A percentile compares a stretch with the other conserved stretches of the same genome.
phyloP scores from a whole-genome alignment of 2,329 filamentous ascomycete species.

The Colletotrichum spinosum region DNA sequence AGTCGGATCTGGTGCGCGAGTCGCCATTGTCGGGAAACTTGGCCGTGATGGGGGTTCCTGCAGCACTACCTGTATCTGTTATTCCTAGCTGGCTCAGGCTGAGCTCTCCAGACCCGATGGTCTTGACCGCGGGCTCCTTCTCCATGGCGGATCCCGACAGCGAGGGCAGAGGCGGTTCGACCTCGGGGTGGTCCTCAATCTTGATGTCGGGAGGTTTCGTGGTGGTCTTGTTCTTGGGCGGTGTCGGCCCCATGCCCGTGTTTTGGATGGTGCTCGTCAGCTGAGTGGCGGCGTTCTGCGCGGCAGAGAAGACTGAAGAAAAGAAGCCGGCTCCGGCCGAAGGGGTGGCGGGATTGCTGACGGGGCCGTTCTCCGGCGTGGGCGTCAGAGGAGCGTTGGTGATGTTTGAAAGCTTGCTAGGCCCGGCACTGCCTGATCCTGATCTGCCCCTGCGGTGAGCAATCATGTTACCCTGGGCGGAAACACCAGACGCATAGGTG shows the following conservation, averaged over 20 bases:
- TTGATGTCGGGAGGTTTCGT: conserved; percentile 48
- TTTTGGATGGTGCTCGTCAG: conserved; percentile 81
- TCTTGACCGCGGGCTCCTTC: conserved; percentile 83
- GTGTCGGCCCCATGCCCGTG: conserved; percentile 61
- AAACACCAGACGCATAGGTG: conserved; percentile 63
- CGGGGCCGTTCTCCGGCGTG: conserved; percentile 73
- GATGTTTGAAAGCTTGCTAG: conserved; percentile 89
- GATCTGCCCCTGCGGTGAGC: conserved; percentile 70
- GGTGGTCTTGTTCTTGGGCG: conserved; percentile 52
- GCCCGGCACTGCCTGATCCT: conserved; percentile 68
- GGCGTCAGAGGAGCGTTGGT: conserved; percentile 80
- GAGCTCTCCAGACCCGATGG: conserved; percentile 87
- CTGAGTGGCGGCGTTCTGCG: conserved; percentile 88
- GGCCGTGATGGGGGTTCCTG: conserved; percentile 68
- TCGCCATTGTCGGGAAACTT: conserved; percentile 64
- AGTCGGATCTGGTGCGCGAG: conserved; percentile 65
- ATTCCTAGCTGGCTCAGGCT: conserved; percentile 92
- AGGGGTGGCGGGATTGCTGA: conserved; percentile 56
- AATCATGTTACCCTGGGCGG: conserved; percentile 77
- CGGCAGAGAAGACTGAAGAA: conserved; percentile 90
- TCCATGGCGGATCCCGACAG: conserved; percentile 51
- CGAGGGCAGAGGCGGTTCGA: conserved; percentile 51
- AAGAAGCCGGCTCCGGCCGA: conserved; percentile 81
- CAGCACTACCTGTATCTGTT: conserved; percentile 64
- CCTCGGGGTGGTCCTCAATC: conserved; percentile 54